phyloP scores from a whole-genome alignment of 192 early-diverging fungal species.

The Chytriomyces sp. region DNA sequence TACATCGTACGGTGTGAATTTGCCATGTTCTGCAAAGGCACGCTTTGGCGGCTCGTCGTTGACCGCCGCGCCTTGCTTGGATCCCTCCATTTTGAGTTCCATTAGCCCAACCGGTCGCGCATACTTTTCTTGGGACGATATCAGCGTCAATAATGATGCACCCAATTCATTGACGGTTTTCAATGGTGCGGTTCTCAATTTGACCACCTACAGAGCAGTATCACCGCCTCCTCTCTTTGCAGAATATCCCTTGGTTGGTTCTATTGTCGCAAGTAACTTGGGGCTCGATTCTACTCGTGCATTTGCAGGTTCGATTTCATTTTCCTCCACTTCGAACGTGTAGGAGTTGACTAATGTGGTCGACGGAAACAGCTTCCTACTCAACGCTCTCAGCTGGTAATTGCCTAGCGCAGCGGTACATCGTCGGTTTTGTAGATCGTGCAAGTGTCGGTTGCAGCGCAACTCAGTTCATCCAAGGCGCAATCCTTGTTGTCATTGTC shows the following conservation, averaged over 20 bases:
- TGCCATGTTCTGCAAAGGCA: not conserved
- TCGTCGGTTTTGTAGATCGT: conserved; percentile 36
- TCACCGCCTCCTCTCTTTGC: conserved; percentile 14
- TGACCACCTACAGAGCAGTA: conserved; percentile 36
- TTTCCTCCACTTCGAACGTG: not conserved
- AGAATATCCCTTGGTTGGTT: not conserved
- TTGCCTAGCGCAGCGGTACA: conserved; percentile 40
- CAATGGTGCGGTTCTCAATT: conserved; percentile 51
- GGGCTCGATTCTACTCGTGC: conserved; percentile 44
- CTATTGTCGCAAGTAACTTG: conserved; percentile 20
- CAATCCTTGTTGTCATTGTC: conserved; percentile 34
- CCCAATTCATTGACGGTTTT: conserved; percentile 48
- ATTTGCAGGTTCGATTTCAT: not conserved
- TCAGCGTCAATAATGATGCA: conserved; percentile 17
- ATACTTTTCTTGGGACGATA: conserved; percentile 47
- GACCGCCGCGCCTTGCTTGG: not conserved
- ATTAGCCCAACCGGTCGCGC: conserved; percentile 29
- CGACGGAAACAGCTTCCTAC: conserved; percentile 13
- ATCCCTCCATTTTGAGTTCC: not conserved
- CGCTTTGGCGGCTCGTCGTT: not conserved
- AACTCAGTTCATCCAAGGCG: conserved; percentile 33
- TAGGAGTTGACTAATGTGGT: not conserved
- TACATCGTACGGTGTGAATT: not conserved
- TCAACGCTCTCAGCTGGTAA: conserved; percentile 28
- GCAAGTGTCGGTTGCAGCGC: conserved; percentile 34